Base-by-base conservation (phyloP, 2,329 filamentous ascomycete species). In the Aureobasidium sp. region DNA sequence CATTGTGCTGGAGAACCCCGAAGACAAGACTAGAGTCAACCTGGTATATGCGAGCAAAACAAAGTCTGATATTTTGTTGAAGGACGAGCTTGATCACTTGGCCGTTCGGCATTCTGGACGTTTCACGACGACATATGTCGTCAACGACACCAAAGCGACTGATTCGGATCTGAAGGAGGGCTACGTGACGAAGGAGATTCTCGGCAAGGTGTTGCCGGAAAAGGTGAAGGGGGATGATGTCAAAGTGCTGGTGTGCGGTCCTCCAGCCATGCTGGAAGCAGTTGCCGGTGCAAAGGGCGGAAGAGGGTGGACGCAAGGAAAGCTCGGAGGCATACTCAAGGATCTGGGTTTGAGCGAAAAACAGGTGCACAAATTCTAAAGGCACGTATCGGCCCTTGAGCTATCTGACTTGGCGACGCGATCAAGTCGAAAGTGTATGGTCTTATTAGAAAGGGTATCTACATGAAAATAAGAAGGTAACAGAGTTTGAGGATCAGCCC, bases 221-320 rank as follows among this genome's bases (percentile, higher is more conserved):
- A 24, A 62, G 60, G 8, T n/a, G 61, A 66, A 42, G 44, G 35
- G 22, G 3, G 61, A 56, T 57, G 68, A 74, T 25, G 72, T 70
- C 2, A 84, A 84, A 66, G 79, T 88, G 0, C 83, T 86, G 61
- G 72, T 88, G 1, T 86, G 83, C 63, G 84, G 85, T 0, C 85
- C 85, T 16, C 82, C 83, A 1, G 73, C 74, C 0, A 86, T 88
- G 82, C 80, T 86, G 64, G 71, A 70, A 54, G 73, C 76, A 10
- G 63, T 85, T 32, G 70, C 78, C 2, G 79, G 78, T 4, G 68
- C 68, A 34, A 67, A 69, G 51, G 66, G 63, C 6, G 27, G 59
- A 62, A 3, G 65, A 67, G 65, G 63, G 62, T 29, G 69, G 68
- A 51, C 51, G 6, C 58, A 58, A 21, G 62, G 62, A n/a, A 61